Evolutionary conservation across 108 stramenopile genomes (phyloP).

Genomic region (Pseudonitzschia delicatissima): DNA sequence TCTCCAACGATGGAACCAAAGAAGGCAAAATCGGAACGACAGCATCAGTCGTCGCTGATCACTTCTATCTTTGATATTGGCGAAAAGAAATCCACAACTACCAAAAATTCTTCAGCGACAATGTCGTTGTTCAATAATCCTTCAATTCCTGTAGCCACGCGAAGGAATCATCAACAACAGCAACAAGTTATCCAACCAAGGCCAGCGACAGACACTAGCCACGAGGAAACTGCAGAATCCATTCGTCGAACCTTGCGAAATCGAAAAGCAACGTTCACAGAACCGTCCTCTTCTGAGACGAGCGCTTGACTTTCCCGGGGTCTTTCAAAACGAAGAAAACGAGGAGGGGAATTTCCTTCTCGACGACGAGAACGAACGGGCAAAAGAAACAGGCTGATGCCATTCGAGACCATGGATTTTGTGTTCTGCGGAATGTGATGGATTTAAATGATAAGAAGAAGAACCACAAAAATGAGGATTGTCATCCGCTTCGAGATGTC

Average conservation of each 20-base stretch:
- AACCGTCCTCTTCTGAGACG: not conserved
- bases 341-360: not conserved
- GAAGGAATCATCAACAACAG: not conserved
- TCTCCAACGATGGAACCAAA: not conserved
- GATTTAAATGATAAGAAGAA: not conserved
- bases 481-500: not conserved
- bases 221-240: not conserved
- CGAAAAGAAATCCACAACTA: not conserved
- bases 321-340: not conserved
- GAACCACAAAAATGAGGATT: not conserved
- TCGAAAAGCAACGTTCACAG: not conserved
- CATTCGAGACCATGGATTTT: conserved; percentile 1
- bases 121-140: not conserved
- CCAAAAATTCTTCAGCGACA: not conserved
- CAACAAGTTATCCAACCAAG: not conserved
- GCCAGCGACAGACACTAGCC: not conserved
- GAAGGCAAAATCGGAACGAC: not conserved
- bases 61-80: not conserved
- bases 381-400: conserved; percentile 1
- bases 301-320: conserved; percentile 2
- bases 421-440: not conserved
- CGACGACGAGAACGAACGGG: not conserved
- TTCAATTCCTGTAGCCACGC: not conserved
- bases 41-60: not conserved
- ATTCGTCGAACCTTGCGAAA: not conserved